Base-by-base conservation (phyloP, 345 rosid genomes). In the Syzygium jambos region DNA sequence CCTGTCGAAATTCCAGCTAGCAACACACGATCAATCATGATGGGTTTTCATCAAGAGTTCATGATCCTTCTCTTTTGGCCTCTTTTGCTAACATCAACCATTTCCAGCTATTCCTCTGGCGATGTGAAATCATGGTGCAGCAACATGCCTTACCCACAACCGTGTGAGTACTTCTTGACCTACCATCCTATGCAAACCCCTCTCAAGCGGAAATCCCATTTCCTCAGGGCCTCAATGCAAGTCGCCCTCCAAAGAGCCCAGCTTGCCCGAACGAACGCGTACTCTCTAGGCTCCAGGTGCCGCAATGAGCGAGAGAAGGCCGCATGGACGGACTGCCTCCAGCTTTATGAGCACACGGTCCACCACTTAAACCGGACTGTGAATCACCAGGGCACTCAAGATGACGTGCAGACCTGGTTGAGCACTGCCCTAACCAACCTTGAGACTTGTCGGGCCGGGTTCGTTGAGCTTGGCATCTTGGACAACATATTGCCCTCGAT, bases 341-440 rank as follows among this genome's bases (percentile, higher is more conserved):
- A 89, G 78, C 94, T 95, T 86, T 97, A 95, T 23, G 85, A 91
- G 61, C 88, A 92, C 41, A 92, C 93, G 51, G 93, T 96, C 46
- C 89, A 57, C 17, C 92, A 92, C 19, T 91, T 97, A 85, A 96
- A 95, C 91, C 85, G 90, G 85, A 94, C 99, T 3, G 51, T 93
- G 3, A 90, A 89, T 80, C 88, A 94, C 29, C 93, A 90, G 46
- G 92, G 96, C 92, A 92, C 95, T 83, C 89, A 93, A 51, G 90
- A 89, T 52, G 99, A 96, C 53, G 85, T 93, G 1, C 98, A 96
- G 84, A 96, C 99, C 29, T 97, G 99, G 99, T 96, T 97, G 65
- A 97, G 99, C 89, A 87, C 97, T 3, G 99, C 99, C 46, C 91
- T 97, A 25, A 97, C 99, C 80, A 95, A 94, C 89, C 92, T 97